These are phyloP conservation scores for Colletotrichum tropicale DNA, from an alignment of 2,329 filamentous ascomycete species.

Conservation along the genomic window DNA sequence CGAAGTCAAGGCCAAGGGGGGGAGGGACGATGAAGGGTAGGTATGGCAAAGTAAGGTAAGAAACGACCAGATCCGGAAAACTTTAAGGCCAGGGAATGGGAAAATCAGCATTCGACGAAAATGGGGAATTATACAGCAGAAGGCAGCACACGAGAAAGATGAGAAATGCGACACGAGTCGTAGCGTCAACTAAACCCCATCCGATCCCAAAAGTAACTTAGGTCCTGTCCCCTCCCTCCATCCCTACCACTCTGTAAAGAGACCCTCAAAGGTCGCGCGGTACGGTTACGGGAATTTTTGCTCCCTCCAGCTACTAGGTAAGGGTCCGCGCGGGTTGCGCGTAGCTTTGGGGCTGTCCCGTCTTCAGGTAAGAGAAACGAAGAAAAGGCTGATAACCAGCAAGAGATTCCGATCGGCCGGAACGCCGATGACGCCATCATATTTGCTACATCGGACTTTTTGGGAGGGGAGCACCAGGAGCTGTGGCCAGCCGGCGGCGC, in stretches of 20 bases:
- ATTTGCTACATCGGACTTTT: neutral
- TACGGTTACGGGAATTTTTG: neutral
- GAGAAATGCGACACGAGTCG: neutral
- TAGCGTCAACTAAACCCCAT: neutral
- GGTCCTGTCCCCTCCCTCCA: neutral
- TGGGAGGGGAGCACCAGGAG: neutral
- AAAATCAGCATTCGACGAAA: neutral
- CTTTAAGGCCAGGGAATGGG: neutral
- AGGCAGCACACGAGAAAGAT: neutral
- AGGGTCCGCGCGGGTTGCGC: neutral
- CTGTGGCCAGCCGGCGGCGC: neutral
- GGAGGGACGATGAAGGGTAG: neutral
- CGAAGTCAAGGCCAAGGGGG: neutral
- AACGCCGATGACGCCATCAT: constrained; percentile 17
- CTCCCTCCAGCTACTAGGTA: neutral
- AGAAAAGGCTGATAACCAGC: constrained; percentile 1
- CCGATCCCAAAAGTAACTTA: neutral
- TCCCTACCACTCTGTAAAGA: neutral
- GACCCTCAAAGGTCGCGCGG: neutral
- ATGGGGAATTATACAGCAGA: neutral
- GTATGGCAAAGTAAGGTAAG: neutral
- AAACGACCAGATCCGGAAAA: neutral
- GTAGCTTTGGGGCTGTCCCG: neutral
- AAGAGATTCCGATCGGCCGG: constrained; percentile 12
- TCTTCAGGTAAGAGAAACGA: neutral